Base-by-base conservation (phyloP, 192 early-diverging fungal species). In the Phlyctochytrium arcticum region DNA sequence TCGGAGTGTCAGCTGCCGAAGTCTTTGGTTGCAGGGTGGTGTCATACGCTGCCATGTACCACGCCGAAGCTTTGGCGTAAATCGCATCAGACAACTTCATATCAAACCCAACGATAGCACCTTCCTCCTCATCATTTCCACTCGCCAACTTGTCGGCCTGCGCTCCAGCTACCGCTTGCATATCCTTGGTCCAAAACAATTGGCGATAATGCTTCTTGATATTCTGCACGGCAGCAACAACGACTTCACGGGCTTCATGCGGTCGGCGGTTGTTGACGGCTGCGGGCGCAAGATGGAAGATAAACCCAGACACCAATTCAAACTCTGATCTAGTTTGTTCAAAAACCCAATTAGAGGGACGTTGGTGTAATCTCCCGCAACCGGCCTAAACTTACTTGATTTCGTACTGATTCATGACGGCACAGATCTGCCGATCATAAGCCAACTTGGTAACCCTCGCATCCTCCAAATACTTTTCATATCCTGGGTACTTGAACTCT, bases 1-100 rank as follows among this genome's bases (percentile, higher is more conserved):
- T 34, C 6, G 31, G 1, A 19, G 46, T 3, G 17, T 59, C n/a
- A 6, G 5, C 46, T 7, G 54, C n/a, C 33, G 12, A 3, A 17
- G 34, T 10, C 15, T 61, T 31, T 51, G 79, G 77, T n/a, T 27
- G n/a, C n/a, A n/a, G 27, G 1, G 71, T 56, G 53, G 82, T 77
- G 6, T 62, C 62, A 65, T 90, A 90, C 2, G 84, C 85, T 10
- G 81, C 89, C 34, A 85, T 80, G 50, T 90, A 89, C 89, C 89
- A 90, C 0, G 89, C 86, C 23, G 71, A 70, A 8, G 73, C 73
- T 48, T 73, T 73, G 36, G 36, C 39, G 8, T 30, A 5, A 24
- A 73, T 48, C 27, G 23, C 27, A n/a, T 64, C 48, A 6, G 58
- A 54, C 19, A 68, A 24, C 17, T 8, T 17, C 21, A 59, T 71